phyloP scores from a whole-genome alignment of 1,284 basidiomycete species.

The Ganoderma lucidum region DNA sequence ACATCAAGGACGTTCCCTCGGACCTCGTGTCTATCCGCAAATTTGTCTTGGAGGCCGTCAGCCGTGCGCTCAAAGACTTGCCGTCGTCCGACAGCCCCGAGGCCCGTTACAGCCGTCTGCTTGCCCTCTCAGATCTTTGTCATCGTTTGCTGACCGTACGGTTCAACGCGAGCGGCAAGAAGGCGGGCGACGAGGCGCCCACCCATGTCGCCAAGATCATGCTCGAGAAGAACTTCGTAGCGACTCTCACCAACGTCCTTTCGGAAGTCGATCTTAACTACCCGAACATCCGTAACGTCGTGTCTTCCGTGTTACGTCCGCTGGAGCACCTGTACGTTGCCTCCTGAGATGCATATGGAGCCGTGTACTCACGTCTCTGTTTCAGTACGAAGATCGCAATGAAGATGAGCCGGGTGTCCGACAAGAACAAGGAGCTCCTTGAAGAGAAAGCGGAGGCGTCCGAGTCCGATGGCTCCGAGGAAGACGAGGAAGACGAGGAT shows the following conservation, averaged over 20 bases:
- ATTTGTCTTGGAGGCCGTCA: conserved; percentile 89
- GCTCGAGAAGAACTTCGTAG: conserved; percentile 98
- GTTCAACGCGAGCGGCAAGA: conserved; percentile 64
- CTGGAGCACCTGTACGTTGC: conserved; percentile 85
- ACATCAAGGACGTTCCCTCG: conserved; percentile 78
- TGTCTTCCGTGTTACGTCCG: conserved; percentile 88
- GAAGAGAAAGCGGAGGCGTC: conserved; percentile 63
- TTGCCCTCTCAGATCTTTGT: conserved; percentile 89
- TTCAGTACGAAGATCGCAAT: conserved; percentile 92
- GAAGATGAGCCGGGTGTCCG: conserved; percentile 90
- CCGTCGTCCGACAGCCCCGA: conserved; percentile 74
- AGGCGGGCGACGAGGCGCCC: conserved; percentile 81
- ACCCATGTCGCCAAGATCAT: conserved; percentile 97
- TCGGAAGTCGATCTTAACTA: conserved; percentile 97
- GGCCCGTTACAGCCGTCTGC: conserved; percentile 86
- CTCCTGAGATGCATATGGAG: not conserved
- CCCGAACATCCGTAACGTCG: conserved; percentile 87
- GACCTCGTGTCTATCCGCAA: conserved; percentile 90
- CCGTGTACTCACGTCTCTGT: conserved; percentile 13
- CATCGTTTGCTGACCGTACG: conserved; percentile 88
- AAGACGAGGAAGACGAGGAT: conserved; percentile 64
- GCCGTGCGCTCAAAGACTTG: conserved; percentile 87
- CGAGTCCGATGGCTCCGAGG: conserved; percentile 68
- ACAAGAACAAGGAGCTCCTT: conserved; percentile 69
- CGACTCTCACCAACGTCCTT: conserved; percentile 87